A percentile compares a stretch with the other conserved stretches of the same genome.
These are phyloP conservation scores for Blumeria graminis DNA, from an alignment of 2,329 filamentous ascomycete species.

Conservation along the genomic window DNA sequence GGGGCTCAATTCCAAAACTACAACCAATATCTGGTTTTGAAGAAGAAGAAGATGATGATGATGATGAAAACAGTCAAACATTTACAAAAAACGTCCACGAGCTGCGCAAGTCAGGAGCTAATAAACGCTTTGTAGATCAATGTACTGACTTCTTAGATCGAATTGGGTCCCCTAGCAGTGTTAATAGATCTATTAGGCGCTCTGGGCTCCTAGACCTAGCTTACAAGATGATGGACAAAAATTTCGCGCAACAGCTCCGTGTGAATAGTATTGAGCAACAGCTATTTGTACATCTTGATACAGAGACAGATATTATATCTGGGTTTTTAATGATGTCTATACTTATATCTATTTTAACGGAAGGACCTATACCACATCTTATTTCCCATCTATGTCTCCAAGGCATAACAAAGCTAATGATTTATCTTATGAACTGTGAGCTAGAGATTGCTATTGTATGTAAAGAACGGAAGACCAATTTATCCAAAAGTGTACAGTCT, in stretches of 20 bases:
- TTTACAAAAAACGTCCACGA: slow-evolving; percentile 41
- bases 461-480: slow-evolving; percentile 39
- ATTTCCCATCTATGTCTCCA: slow-evolving; percentile 31
- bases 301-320: slow-evolving; percentile 33
- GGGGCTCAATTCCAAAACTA: slow-evolving; percentile 11
- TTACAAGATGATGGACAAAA: slow-evolving; percentile 33
- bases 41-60: slow-evolving; percentile 11
- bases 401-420: slow-evolving; percentile 29
- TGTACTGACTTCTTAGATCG: slow-evolving; percentile 39
- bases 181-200: slow-evolving; percentile 27
- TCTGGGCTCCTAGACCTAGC: slow-evolving; percentile 35
- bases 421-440: slow-evolving; percentile 25
- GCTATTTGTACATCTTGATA: slow-evolving; percentile 36
- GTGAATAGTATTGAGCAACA: slow-evolving; percentile 48
- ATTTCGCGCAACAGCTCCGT: slow-evolving; percentile 44
- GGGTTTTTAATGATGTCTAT: slow-evolving; percentile 40
- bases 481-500: slow-evolving; percentile 38
- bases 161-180: slow-evolving; percentile 25
- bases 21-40: slow-evolving; percentile 11
- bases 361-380: slow-evolving; percentile 33
- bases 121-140: slow-evolving; percentile 39
- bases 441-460: slow-evolving; percentile 35
- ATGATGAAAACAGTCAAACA: slow-evolving; percentile 9
- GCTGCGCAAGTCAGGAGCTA: slow-evolving; percentile 38
- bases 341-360: slow-evolving; percentile 35